Evolutionary conservation across 2,329 filamentous ascomycete genomes (phyloP).

Genomic region (Bipolaris cookei): DNA sequence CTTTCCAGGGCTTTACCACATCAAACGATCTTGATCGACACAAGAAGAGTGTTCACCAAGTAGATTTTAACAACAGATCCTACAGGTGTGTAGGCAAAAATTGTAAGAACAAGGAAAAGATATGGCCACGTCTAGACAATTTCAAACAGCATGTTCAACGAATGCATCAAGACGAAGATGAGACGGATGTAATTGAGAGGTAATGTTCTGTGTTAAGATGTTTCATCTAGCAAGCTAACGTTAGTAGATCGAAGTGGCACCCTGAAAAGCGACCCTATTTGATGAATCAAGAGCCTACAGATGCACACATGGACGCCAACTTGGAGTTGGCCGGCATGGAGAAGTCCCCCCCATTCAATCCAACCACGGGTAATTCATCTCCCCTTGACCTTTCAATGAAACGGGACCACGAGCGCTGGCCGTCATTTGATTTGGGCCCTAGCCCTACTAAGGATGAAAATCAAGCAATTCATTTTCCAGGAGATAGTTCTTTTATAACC

Average conservation of each 20-base stretch:
- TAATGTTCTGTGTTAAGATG: constrained; percentile 31
- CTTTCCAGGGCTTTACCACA: constrained; percentile 73
- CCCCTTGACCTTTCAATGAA: constrained; percentile 31
- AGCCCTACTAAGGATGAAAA: not conserved
- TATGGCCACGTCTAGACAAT: constrained; percentile 84
- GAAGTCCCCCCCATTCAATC: constrained; percentile 20
- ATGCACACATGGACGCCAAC: constrained; percentile 39
- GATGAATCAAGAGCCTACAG: constrained; percentile 18
- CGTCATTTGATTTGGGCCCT: constrained; percentile 17
- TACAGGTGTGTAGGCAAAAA: constrained; percentile 65
- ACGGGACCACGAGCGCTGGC: constrained; percentile 28
- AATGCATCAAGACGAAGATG: constrained; percentile 64
- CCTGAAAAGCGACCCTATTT: constrained; percentile 9
- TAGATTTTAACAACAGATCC: constrained; percentile 49
- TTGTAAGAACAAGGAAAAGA: constrained; percentile 68
- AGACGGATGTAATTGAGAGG: constrained; percentile 56
- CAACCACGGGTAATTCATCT: constrained; percentile 28
- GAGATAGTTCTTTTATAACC: not conserved
- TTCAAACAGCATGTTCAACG: constrained; percentile 79
- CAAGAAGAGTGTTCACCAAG: constrained; percentile 71
- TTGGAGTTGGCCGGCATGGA: constrained; percentile 40
- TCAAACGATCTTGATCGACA: constrained; percentile 83
- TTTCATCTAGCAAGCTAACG: constrained; percentile 19
- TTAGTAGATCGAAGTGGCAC: constrained; percentile 33
- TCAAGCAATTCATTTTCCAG: not conserved